These are phyloP conservation scores for Aotearoamyces nothofagi DNA, from an alignment of 2,329 filamentous ascomycete species.

Conservation along the genomic window DNA sequence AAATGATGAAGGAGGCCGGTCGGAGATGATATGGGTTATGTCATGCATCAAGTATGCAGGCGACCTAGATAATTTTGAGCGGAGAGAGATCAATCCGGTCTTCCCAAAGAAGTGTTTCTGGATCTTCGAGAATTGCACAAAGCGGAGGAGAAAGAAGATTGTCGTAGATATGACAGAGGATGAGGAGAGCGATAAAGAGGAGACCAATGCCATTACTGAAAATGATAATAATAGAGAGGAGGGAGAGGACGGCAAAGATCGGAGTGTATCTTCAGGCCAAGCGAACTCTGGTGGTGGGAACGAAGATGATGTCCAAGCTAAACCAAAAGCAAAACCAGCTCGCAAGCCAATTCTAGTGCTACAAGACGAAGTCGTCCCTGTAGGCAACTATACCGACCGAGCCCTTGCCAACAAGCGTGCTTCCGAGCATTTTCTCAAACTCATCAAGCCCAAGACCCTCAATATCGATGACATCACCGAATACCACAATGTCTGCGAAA, in stretches of 20 bases:
- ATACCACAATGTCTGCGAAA: too few relatives aligned
- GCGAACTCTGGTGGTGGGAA: neutral
- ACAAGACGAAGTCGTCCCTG: neutral
- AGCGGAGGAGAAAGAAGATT: too few relatives aligned
- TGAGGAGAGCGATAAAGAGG: too few relatives aligned
- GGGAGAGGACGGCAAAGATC: neutral
- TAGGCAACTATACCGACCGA: neutral
- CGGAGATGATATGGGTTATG: too few relatives aligned
- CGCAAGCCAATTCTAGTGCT: neutral
- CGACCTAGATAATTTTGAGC: too few relatives aligned
- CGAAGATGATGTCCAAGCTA: neutral
- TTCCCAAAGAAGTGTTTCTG: too few relatives aligned
- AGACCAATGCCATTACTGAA: neutral
- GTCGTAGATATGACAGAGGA: too few relatives aligned
- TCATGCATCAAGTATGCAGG: too few relatives aligned
- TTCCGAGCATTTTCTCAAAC: conserved; percentile 4
- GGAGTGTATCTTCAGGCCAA: neutral
- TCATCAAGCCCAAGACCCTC: conserved; percentile 16
- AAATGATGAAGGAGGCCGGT: too few relatives aligned
- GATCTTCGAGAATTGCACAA: too few relatives aligned
- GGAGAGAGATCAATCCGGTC: too few relatives aligned
- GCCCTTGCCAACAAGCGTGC: neutral
- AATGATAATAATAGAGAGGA: neutral
- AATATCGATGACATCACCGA: neutral
- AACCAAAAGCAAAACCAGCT: too few relatives aligned